Conservation (phyloP, 2,329 filamentous ascomycete genomes). For the Exophiala sp. region DNA sequence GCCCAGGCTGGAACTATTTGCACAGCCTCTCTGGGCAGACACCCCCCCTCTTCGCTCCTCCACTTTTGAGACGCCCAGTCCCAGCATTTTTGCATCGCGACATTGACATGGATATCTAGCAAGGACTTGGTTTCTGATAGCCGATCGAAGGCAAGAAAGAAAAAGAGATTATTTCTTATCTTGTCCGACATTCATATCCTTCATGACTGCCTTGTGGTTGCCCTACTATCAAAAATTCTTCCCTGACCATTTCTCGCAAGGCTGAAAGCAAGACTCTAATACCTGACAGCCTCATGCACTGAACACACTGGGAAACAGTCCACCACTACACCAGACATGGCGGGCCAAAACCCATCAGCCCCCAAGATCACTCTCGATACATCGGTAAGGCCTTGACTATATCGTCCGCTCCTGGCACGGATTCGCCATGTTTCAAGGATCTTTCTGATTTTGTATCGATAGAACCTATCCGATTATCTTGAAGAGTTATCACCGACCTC, state of each 20-base stretch:
- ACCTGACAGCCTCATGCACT: neutral
- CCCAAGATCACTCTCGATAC: conserved; percentile 27
- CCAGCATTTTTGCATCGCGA: neutral
- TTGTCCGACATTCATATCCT: neutral
- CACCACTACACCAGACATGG: conserved; percentile 15
- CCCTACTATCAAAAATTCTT: neutral
- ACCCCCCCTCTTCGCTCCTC: neutral
- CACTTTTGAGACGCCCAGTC: neutral
- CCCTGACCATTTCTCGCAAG: neutral
- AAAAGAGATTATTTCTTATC: too few species aligned
- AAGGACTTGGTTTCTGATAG: neutral
- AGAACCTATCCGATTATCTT: conserved; percentile 18
- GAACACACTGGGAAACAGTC: neutral
- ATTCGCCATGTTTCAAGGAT: conserved; percentile 9
- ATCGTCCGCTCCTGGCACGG: neutral
- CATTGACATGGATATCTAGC: neutral
- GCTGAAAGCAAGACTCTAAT: neutral
- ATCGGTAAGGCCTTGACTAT: conserved; percentile 21
- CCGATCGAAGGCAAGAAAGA: neutral
- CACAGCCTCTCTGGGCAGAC: neutral
- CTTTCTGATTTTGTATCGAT: conserved; percentile 5
- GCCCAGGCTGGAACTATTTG: neutral
- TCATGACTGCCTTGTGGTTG: neutral
- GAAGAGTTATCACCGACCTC: conserved; percentile 11
- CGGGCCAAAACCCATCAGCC: conserved; percentile 9